Percentiles rank a stretch among this genome's conserved stretches.
Conservation (phyloP, 441 rosid species). For the Manihot esculenta region DNA sequence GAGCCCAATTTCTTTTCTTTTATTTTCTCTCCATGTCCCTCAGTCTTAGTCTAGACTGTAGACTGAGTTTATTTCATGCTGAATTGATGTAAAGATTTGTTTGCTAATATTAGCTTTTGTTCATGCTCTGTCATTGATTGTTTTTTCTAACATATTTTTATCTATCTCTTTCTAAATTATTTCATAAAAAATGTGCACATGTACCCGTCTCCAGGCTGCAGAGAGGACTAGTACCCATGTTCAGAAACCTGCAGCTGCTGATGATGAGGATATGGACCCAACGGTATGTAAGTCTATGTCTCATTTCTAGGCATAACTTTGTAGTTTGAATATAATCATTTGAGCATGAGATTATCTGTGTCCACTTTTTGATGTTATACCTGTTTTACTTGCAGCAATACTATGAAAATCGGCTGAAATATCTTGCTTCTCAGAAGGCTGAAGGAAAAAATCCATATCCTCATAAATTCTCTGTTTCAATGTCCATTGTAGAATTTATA, state of each 20-base stretch:
- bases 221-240: slow-evolving; percentile 38
- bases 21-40: too few relatives aligned
- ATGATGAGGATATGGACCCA: slow-evolving; percentile 83
- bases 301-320: background rate
- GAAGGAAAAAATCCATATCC: slow-evolving; percentile 75
- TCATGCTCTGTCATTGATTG: background rate
- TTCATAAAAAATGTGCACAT: background rate
- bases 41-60: too few relatives aligned
- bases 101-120: background rate
- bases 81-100: background rate
- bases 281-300: slow-evolving; percentile 40
- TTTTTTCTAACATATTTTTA: background rate
- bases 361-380: background rate
- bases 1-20: too few relatives aligned
- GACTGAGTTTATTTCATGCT: too few relatives aligned
- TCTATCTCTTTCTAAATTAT: background rate
- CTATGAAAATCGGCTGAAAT: slow-evolving; percentile 61
- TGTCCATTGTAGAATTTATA: slow-evolving; percentile 55
- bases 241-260: slow-evolving; percentile 51
- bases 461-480: slow-evolving; percentile 52
- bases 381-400: slow-evolving; percentile 54
- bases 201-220: slow-evolving; percentile 38
- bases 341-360: background rate
- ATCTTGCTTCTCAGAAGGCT: slow-evolving; percentile 54
- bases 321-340: background rate